phyloP scores from a whole-genome alignment of 805 yeast genomes.

The Yamadazyma kitorensis region DNA sequence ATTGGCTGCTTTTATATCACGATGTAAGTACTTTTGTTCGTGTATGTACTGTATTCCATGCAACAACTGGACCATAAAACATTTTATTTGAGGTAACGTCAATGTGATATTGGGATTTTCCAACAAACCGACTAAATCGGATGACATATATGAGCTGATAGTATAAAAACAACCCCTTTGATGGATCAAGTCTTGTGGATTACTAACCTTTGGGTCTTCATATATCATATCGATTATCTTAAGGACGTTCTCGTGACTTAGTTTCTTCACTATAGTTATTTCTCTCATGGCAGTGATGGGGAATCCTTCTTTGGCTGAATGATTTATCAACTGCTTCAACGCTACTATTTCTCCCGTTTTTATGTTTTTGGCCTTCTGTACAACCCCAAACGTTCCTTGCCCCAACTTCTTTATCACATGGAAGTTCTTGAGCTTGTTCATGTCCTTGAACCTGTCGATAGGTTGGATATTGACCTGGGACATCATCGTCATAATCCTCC shows the following conservation, averaged over 20 bases:
- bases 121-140: slow-evolving; percentile 85
- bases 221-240: slow-evolving; percentile 76
- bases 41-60: slow-evolving; percentile 84
- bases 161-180: slow-evolving; percentile 63
- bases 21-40: slow-evolving; percentile 55
- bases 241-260: slow-evolving; percentile 69
- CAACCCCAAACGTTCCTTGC: slow-evolving; percentile 62
- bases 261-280: slow-evolving; percentile 71
- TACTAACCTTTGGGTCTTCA: slow-evolving; percentile 30
- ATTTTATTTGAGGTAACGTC: slow-evolving; percentile 69
- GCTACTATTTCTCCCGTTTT: slow-evolving; percentile 70
- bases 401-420: slow-evolving; percentile 38
- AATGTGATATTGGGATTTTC: slow-evolving; percentile 72
- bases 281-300: slow-evolving; percentile 96
- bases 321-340: slow-evolving; percentile 78
- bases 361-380: slow-evolving; percentile 66
- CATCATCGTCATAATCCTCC: slow-evolving; percentile 3
- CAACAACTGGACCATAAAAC: slow-evolving; percentile 75
- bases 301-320: slow-evolving; percentile 74
- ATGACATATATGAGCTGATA: slow-evolving; percentile 89
- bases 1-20: slow-evolving; percentile 97
- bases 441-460: slow-evolving; percentile 22
- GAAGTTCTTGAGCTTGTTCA: slow-evolving; percentile 31
- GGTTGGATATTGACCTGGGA: slow-evolving; percentile 6
- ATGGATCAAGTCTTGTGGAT: slow-evolving; percentile 32